phyloP scores from a whole-genome alignment of 2,329 filamentous ascomycete species.

The Orbilia oligospora region DNA sequence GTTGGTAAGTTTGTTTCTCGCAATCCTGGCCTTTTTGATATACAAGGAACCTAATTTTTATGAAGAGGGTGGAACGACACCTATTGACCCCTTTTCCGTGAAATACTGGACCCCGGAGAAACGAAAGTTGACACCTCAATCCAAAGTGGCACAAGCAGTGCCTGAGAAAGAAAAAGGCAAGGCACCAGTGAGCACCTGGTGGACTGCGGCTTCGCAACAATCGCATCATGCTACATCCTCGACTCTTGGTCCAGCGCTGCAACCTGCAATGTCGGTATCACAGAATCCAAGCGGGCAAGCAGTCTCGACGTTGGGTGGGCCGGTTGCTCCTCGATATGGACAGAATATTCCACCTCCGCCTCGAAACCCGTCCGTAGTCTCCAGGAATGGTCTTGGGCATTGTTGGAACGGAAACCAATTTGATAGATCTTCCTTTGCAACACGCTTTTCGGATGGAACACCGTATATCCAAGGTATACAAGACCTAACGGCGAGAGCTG shows the following conservation, averaged over 20 bases:
- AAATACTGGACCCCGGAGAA: conserved; percentile 77
- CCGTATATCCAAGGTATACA: neutral
- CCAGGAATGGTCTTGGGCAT: no score
- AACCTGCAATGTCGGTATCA: neutral
- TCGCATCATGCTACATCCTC: neutral
- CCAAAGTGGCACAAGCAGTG: neutral
- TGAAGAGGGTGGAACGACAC: conserved; percentile 63
- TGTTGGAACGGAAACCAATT: no score
- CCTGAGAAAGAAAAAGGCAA: conserved; percentile 1
- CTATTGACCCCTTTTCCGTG: conserved; percentile 88
- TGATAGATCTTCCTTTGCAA: conserved; percentile 3
- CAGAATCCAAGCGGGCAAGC: neutral
- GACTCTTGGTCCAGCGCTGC: neutral
- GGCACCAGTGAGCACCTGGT: neutral
- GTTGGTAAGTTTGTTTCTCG: conserved; percentile 71
- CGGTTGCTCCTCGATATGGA: neutral
- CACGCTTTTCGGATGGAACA: neutral
- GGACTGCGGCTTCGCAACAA: neutral
- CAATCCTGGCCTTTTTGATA: neutral
- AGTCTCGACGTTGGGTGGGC: no score
- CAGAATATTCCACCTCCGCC: neutral
- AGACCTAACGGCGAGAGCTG: neutral
- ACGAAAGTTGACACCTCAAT: neutral
- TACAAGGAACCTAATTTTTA: neutral
- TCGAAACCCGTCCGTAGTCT: neutral